These are phyloP conservation scores for Nitzschia putrida DNA, from an alignment of 108 stramenopile species.

Conservation along the genomic window DNA sequence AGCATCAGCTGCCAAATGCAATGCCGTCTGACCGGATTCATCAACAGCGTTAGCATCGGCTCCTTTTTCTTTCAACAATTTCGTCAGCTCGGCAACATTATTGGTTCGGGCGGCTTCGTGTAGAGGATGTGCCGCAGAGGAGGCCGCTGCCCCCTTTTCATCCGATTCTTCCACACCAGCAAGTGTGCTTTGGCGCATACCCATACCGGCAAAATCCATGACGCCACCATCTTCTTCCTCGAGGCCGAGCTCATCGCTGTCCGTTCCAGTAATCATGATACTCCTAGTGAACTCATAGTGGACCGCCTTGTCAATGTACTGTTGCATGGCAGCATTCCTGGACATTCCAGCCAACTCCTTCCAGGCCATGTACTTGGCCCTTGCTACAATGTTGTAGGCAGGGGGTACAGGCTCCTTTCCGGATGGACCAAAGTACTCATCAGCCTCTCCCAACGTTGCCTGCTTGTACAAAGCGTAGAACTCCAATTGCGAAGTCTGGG, in stretches of 20 bases:
- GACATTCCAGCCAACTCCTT: slow-evolving; percentile 54
- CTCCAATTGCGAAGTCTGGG: slow-evolving; percentile 66
- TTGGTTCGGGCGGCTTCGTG: slow-evolving; percentile 54
- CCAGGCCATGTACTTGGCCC: slow-evolving; percentile 76
- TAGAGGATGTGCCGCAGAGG: slow-evolving; percentile 20
- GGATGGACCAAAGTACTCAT: slow-evolving; percentile 10
- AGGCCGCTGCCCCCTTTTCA: slow-evolving; percentile 14
- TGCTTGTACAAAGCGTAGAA: slow-evolving; percentile 92
- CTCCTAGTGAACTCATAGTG: slow-evolving; percentile 29
- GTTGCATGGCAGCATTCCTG: slow-evolving; percentile 45
- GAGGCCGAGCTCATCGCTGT: slow-evolving; percentile 32
- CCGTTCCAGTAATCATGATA: slow-evolving; percentile 27
- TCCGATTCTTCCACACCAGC: slow-evolving; percentile 35
- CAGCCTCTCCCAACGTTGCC: slow-evolving; percentile 70
- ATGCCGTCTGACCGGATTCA: slow-evolving; percentile 68
- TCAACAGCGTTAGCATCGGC: slow-evolving; percentile 51
- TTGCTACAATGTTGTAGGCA: slow-evolving; percentile 59
- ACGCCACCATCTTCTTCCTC: slow-evolving; percentile 60
- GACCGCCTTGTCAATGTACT: slow-evolving; percentile 69
- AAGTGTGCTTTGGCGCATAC: slow-evolving; percentile 36
- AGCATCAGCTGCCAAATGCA: slow-evolving; percentile 80
- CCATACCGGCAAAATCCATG: slow-evolving; percentile 38
- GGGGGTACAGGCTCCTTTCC: slow-evolving; percentile 16
- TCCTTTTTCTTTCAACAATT: slow-evolving; percentile 30
- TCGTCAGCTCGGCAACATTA: slow-evolving; percentile 33